A percentile compares a stretch with the other conserved stretches of the same genome.
phyloP scores from a whole-genome alignment of 371 early-diverging fungal genomes.

The Mortierella sp. region DNA sequence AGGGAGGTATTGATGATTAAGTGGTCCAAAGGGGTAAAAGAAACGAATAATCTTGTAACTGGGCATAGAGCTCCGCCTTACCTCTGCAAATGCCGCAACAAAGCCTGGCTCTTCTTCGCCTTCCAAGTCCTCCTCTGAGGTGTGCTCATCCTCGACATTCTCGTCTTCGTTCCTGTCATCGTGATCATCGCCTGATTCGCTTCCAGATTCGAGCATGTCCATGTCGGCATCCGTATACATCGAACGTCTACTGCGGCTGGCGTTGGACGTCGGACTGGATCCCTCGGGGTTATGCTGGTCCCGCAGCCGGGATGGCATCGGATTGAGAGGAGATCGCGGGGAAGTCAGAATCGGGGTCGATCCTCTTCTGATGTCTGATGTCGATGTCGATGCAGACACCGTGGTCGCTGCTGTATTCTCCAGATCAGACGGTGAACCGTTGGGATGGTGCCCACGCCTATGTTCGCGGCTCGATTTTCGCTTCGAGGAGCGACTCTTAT shows the following conservation, averaged over 20 bases:
- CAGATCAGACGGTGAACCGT: not conserved
- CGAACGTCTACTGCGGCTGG: conserved; percentile 21
- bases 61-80: no score
- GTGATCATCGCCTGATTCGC: conserved; percentile 21
- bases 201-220: conserved; percentile 27
- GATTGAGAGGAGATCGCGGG: conserved; percentile 28
- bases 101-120: conserved; percentile 17
- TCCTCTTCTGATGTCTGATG: conserved; percentile 28
- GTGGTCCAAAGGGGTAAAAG: no score
- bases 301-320: conserved; percentile 19
- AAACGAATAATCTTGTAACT: no score
- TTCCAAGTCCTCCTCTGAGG: conserved; percentile 2
- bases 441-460: not conserved
- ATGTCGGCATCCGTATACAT: conserved; percentile 20
- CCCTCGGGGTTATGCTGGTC: conserved; percentile 4
- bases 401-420: conserved; percentile 2
- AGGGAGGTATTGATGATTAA: not conserved
- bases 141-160: not conserved
- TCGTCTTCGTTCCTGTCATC: not conserved
- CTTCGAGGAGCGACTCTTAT: conserved; percentile 9
- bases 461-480: conserved; percentile 8
- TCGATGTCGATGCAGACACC: conserved; percentile 37
- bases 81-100: conserved; percentile 17
- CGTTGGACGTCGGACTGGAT: conserved; percentile 26
- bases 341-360: conserved; percentile 4